Percentiles rank a stretch among this genome's conserved stretches.
Conservation (phyloP, 1,139 yeast species). For the Diutina ranongensis region DNA sequence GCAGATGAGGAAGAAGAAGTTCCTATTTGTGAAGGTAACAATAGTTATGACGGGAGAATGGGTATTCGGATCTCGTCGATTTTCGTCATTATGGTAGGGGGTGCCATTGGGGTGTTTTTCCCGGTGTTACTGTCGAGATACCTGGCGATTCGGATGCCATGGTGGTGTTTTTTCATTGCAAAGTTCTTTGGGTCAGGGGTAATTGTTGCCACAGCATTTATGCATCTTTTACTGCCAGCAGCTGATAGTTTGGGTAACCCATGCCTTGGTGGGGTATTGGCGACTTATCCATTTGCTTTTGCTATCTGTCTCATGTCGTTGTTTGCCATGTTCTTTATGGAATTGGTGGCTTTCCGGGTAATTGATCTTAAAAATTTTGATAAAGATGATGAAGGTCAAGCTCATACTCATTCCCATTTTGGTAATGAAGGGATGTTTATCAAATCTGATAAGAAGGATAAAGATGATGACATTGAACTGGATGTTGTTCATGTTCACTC, state of each 20-base stretch:
- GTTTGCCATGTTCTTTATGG: constrained; percentile 41
- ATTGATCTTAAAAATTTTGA: constrained; percentile 25
- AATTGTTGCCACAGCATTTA: constrained; percentile 79
- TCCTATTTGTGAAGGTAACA: not conserved
- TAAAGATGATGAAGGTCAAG: constrained; percentile 9
- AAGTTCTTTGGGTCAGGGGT: constrained; percentile 91
- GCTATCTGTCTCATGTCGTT: constrained; percentile 48
- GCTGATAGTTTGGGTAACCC: constrained; percentile 36
- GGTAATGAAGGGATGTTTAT: constrained; percentile 28
- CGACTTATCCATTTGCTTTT: constrained; percentile 52
- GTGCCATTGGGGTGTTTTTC: constrained; percentile 47
- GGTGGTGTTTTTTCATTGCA: constrained; percentile 56
- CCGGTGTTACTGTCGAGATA: constrained; percentile 48
- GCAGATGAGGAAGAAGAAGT: not conserved
- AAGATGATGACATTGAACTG: constrained; percentile 12
- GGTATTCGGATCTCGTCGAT: constrained; percentile 69
- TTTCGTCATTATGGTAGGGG: constrained; percentile 52
- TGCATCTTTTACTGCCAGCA: constrained; percentile 78
- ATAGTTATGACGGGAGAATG: constrained; percentile 11
- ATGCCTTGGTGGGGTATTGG: constrained; percentile 47
- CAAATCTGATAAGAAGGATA: constrained; percentile 15
- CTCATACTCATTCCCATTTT: constrained; percentile 38
- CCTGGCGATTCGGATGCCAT: constrained; percentile 42
- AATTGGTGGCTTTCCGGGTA: constrained; percentile 41
- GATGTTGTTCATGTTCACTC: not conserved